Evolutionary conservation across 164 flowering plant genomes (phyloP).

Genomic region (Vitis amurensis): DNA sequence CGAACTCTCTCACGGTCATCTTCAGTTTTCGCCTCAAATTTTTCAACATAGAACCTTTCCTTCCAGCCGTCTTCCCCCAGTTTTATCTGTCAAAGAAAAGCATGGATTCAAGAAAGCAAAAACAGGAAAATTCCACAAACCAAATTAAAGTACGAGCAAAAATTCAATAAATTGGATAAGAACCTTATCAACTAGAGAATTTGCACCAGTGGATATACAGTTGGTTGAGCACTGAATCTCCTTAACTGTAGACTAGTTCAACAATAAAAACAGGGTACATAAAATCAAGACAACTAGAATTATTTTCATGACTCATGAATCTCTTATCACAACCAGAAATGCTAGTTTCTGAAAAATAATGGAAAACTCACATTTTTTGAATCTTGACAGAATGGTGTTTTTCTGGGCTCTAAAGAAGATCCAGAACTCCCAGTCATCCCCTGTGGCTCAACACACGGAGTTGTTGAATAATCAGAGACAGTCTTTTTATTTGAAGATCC

Average conservation of each 20-base stretch:
- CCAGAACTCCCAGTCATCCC: too few species aligned
- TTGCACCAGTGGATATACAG: slow-evolving; percentile 3
- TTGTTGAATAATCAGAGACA: background rate
- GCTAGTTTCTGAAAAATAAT: background rate
- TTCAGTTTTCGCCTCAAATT: slow-evolving; percentile 29
- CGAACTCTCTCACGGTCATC: slow-evolving; percentile 27
- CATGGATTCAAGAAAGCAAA: background rate
- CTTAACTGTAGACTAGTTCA: slow-evolving; percentile 1
- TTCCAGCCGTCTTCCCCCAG: slow-evolving; percentile 46
- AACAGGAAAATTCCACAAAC: background rate
- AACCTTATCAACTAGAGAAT: slow-evolving; percentile 25
- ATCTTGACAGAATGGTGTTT: background rate
- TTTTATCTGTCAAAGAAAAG: slow-evolving; percentile 26
- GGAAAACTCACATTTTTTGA: slow-evolving; percentile 12
- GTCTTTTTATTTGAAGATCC: background rate
- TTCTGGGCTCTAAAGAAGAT: too few species aligned
- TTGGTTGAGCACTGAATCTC: slow-evolving; percentile 7
- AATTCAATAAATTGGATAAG: background rate
- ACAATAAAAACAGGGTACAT: background rate
- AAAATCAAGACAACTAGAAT: background rate
- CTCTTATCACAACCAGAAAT: background rate
- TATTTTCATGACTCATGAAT: background rate
- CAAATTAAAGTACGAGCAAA: background rate
- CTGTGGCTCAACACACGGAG: background rate
- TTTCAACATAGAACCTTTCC: slow-evolving; percentile 36